phyloP scores from a whole-genome alignment of 768 basidiomycete species.

The Kwoniella sp. region DNA sequence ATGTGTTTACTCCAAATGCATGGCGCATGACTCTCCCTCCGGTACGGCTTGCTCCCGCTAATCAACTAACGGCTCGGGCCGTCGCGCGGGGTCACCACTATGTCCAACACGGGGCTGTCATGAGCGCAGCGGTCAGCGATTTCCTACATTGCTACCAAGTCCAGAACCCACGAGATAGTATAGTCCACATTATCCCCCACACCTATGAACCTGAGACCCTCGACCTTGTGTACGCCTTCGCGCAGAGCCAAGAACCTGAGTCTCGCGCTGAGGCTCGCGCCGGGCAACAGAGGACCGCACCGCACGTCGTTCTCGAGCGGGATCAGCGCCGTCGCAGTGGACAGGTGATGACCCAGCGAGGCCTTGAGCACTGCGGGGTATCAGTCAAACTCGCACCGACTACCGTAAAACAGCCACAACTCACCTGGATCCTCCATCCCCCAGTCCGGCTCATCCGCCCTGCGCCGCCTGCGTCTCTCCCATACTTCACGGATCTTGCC shows the following conservation, averaged over 20 bases:
- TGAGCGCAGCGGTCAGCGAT: constrained; percentile 3
- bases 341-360: constrained; percentile 11
- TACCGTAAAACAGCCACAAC: neutral
- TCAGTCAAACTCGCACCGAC: neutral
- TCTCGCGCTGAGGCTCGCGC: constrained; percentile 30
- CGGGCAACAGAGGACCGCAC: constrained; percentile 45
- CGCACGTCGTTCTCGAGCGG: constrained; percentile 47
- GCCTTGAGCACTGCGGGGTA: constrained; percentile 24
- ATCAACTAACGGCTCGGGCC: too few species aligned
- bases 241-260: constrained; percentile 40
- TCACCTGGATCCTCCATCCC: constrained; percentile 15
- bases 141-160: too few species aligned
- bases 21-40: too few species aligned
- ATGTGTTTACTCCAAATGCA: too few species aligned
- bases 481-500: constrained; percentile 9
- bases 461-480: constrained; percentile 5
- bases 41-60: too few species aligned
- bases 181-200: constrained; percentile 37
- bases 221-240: constrained; percentile 38
- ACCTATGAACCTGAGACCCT: constrained; percentile 27
- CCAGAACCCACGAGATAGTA: constrained; percentile 32
- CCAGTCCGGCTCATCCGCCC: constrained; percentile 11
- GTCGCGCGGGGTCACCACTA: too few species aligned
- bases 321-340: constrained; percentile 34
- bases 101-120: too few species aligned